Conservation (phyloP, 1,139 yeast genomes). For the Magnusiomyces clavatus region DNA sequence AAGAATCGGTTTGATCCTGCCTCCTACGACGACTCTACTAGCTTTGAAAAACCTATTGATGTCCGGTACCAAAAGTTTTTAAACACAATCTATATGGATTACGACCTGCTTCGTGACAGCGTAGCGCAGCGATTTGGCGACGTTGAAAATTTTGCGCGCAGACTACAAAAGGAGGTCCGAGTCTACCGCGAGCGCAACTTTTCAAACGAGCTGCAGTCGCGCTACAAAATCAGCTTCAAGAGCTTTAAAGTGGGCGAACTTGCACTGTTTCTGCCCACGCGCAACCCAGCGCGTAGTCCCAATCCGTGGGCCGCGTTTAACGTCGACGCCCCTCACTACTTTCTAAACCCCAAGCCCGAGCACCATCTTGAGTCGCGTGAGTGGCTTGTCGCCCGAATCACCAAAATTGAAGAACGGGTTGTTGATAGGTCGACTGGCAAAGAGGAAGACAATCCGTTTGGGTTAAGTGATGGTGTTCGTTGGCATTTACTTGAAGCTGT, state of each 20-base stretch:
- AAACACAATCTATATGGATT: constrained; percentile 37
- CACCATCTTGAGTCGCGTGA: constrained; percentile 40
- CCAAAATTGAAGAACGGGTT: constrained; percentile 40
- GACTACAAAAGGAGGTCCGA: constrained; percentile 68
- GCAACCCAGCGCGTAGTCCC: constrained; percentile 37
- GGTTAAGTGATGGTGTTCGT: constrained; percentile 40
- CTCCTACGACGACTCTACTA: constrained; percentile 6
- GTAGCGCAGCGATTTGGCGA: constrained; percentile 76
- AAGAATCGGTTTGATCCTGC: neutral
- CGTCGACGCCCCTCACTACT: constrained; percentile 71
- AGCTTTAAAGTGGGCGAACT: constrained; percentile 61
- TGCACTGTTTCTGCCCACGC: constrained; percentile 76
- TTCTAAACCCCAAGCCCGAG: constrained; percentile 40
- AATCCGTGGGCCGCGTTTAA: constrained; percentile 87
- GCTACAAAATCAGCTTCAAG: constrained; percentile 54
- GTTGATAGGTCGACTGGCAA: constrained; percentile 23
- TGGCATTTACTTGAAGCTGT: constrained; percentile 32
- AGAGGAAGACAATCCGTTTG: constrained; percentile 38
- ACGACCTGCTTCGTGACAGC: constrained; percentile 52
- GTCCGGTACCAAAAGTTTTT: constrained; percentile 23
- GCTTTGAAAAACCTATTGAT: constrained; percentile 16
- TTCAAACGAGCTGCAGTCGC: constrained; percentile 33
- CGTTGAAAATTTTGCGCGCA: constrained; percentile 86
- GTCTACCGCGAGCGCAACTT: constrained; percentile 37
- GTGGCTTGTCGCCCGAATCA: constrained; percentile 65